A percentile compares a stretch with the other conserved stretches of the same genome.
Conservation (phyloP, 1,284 basidiomycete genomes). For the Thecaphora thlaspeos region DNA sequence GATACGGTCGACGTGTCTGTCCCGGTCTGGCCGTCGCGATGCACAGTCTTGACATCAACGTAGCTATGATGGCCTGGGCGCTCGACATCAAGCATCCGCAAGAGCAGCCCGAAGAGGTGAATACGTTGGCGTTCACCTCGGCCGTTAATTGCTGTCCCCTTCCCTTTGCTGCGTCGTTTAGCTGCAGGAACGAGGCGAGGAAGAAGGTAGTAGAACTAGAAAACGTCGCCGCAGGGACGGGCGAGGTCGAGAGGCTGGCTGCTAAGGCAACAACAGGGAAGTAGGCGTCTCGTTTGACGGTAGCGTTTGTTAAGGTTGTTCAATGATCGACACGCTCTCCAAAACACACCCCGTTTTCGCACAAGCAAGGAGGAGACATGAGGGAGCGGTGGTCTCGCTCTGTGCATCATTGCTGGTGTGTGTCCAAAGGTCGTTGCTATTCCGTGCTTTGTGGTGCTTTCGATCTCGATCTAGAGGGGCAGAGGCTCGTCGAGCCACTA, state of each 20-base stretch:
- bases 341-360: no score
- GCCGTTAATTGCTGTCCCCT: conserved; percentile 28
- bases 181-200: background rate
- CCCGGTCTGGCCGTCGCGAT: conserved; percentile 59
- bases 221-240: conserved; percentile 7
- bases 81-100: conserved; percentile 39
- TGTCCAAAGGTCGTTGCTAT: no score
- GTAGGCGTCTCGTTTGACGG: no score
- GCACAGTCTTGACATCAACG: conserved; percentile 56
- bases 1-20: conserved; percentile 55
- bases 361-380: no score
- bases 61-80: conserved; percentile 57
- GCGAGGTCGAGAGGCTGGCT: conserved; percentile 5
- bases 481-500: conserved; percentile 30
- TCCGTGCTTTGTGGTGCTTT: no score
- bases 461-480: no score
- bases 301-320: no score
- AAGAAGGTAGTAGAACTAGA: conserved; percentile 4
- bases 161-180: conserved; percentile 13
- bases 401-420: no score
- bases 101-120: conserved; percentile 7
- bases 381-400: no score
- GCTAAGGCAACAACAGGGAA: no score
- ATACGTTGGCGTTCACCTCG: conserved; percentile 28
- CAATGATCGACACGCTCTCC: no score